These are phyloP conservation scores for Ascosphaera acerosa DNA, from an alignment of 2,329 filamentous ascomycete genomes.

Conservation along the genomic window DNA sequence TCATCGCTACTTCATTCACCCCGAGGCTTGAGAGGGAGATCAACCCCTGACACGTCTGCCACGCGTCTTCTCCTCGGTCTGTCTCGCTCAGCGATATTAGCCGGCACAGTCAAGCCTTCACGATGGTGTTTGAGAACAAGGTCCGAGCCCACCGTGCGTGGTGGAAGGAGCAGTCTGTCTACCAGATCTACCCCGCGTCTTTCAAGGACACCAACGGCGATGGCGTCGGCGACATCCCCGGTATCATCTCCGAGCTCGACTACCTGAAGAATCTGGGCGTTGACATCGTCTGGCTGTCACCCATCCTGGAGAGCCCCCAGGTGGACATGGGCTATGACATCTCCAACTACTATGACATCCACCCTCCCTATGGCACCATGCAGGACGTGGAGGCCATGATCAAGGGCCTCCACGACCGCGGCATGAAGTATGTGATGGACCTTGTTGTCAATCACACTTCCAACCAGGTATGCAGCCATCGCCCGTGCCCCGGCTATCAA, in stretches of 20 bases:
- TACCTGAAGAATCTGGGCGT: slow-evolving; percentile 26
- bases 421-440: slow-evolving; percentile 25
- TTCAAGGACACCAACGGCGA: slow-evolving; percentile 33
- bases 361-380: slow-evolving; percentile 21
- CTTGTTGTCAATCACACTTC: slow-evolving; percentile 20
- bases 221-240: slow-evolving; percentile 30
- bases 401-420: slow-evolving; percentile 17
- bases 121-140: too few species aligned
- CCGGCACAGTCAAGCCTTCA: too few species aligned
- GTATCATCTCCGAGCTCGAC: slow-evolving; percentile 31
- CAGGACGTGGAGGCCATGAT: slow-evolving; percentile 22
- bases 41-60: too few species aligned
- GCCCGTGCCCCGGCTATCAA: not conserved
- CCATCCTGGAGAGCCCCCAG: slow-evolving; percentile 16
- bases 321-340: slow-evolving; percentile 29
- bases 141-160: slow-evolving; percentile 16
- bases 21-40: too few species aligned
- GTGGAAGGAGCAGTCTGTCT: slow-evolving; percentile 37
- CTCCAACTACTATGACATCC: slow-evolving; percentile 20
- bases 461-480: slow-evolving; percentile 9
- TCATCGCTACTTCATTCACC: too few species aligned
- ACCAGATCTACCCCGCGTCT: slow-evolving; percentile 37
- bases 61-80: too few species aligned
- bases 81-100: too few species aligned
- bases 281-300: slow-evolving; percentile 14